Conservation (phyloP, 1,139 yeast species). For the Geotrichum restrictum region DNA sequence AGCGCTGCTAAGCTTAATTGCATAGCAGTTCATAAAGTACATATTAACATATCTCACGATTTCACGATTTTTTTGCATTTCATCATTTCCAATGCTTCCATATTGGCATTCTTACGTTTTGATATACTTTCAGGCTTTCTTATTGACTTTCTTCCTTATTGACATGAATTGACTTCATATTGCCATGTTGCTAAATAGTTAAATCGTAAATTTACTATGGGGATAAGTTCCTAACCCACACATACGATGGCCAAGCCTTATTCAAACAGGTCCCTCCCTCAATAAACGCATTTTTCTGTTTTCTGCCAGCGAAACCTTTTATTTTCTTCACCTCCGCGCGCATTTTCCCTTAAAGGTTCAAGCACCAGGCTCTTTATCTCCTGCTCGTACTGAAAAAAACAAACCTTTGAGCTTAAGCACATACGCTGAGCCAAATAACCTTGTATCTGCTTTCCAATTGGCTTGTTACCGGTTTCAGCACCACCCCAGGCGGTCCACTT, state of each 20-base stretch:
- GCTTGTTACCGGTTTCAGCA: background rate
- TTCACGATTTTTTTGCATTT: background rate
- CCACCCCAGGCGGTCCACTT: background rate
- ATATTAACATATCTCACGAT: background rate
- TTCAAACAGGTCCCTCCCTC: background rate
- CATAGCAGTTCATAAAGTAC: background rate
- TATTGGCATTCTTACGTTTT: too few relatives aligned
- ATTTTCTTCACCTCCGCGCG: background rate
- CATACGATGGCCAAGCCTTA: background rate
- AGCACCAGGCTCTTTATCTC: too few relatives aligned
- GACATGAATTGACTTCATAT: too few relatives aligned
- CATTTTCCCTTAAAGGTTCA: background rate
- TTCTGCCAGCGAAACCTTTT: conserved; percentile 14
- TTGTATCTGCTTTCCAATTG: too few relatives aligned
- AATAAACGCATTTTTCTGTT: background rate
- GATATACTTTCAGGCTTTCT: too few relatives aligned
- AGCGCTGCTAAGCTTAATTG: conserved; percentile 10
- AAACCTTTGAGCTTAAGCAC: too few relatives aligned
- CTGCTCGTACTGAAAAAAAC: too few relatives aligned
- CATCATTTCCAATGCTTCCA: too few relatives aligned
- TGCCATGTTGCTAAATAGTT: too few relatives aligned
- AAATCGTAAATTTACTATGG: too few relatives aligned
- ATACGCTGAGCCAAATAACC: too few relatives aligned
- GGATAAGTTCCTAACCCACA: background rate
- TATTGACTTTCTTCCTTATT: too few relatives aligned